phyloP scores from a whole-genome alignment of 345 rosid genomes.

The Cardamine resedifolia region DNA sequence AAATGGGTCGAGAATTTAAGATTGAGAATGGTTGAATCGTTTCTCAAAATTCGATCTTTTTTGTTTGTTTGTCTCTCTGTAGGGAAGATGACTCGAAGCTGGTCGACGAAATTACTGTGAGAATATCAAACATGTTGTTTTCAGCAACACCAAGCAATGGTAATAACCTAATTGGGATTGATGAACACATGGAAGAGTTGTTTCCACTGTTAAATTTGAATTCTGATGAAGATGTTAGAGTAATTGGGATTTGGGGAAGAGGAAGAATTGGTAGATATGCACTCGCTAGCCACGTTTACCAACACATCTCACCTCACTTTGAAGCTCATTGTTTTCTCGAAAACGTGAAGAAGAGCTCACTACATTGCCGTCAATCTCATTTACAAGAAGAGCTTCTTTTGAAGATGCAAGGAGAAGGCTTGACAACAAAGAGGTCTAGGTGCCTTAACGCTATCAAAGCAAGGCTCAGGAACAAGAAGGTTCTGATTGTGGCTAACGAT shows the following conservation, averaged over 20 bases:
- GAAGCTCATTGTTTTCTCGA: constrained; percentile 39
- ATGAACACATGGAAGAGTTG: constrained; percentile 14
- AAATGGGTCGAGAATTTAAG: background rate
- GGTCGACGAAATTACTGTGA: constrained; percentile 26
- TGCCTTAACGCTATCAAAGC: constrained; percentile 28
- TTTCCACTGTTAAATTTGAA: constrained; percentile 19
- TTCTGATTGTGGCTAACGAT: constrained; percentile 36
- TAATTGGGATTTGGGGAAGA: constrained; percentile 38
- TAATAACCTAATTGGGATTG: constrained; percentile 35
- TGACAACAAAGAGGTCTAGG: constrained; percentile 12
- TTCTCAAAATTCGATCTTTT: background rate
- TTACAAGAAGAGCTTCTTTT: constrained; percentile 29
- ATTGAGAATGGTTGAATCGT: background rate
- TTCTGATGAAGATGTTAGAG: constrained; percentile 13
- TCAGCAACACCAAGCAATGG: background rate
- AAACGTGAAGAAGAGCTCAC: constrained; percentile 23
- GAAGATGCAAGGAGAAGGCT: constrained; percentile 34
- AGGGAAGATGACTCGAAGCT: constrained; percentile 39
- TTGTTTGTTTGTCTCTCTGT: background rate
- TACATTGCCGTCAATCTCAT: background rate
- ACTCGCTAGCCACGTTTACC: constrained; percentile 30
- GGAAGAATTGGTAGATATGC: constrained; percentile 37
- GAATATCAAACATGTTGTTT: constrained; percentile 22
- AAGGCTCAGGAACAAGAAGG: constrained; percentile 28
- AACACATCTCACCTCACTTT: constrained; percentile 21